Evolutionary conservation across 257 asterid species (phyloP), one percentile per base, ranked within the genome.

Genomic region (Salvia miltiorrhiza): DNA sequence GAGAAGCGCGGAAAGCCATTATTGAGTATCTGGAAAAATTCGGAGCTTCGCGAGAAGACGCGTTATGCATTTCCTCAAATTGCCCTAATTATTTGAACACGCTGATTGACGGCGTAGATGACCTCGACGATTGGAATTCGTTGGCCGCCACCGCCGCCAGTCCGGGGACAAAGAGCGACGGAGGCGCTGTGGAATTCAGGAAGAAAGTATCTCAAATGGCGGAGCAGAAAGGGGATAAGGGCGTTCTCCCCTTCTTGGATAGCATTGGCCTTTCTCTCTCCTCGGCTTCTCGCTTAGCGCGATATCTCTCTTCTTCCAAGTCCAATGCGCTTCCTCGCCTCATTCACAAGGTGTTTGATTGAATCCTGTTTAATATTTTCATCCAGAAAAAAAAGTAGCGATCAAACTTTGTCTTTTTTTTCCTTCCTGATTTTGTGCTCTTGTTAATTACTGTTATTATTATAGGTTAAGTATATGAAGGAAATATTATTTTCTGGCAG

Each of bases 381-480:
- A 1, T 39, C 6, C 0, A 4, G 66, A 40, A 3, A 20, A 5
- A 16, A 16, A 8, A 26, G 5, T 24, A 20, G 70, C 16, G 2
- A 19, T 61, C 54, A 24, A 39, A 33, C 7, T 52, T 60, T 28
- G 28, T 11, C 28, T 37, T 30, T 53, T 70, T 60, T 12, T 24
- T 33, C 12, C 2, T 66, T 61, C 70, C 74, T 79, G 56, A 53
- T 69, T 56, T 66, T 60, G 43, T 24, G 45, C 73, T 30, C 76
- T 28, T 65, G 65, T 65, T 23, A 21, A 59, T 55, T 40, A 40
- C 43, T 30, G 70, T 63, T 65, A 78, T 86, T 30, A 71, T 63
- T 65, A 78, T 86, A 93, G 98, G 99, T 88, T 73, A 84, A 84
- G 82, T 86, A 83, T 86, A 73, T 93, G 88, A 87, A 87, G 91